Conservation (phyloP, 305 asterid species). For the Withania somnifera region DNA sequence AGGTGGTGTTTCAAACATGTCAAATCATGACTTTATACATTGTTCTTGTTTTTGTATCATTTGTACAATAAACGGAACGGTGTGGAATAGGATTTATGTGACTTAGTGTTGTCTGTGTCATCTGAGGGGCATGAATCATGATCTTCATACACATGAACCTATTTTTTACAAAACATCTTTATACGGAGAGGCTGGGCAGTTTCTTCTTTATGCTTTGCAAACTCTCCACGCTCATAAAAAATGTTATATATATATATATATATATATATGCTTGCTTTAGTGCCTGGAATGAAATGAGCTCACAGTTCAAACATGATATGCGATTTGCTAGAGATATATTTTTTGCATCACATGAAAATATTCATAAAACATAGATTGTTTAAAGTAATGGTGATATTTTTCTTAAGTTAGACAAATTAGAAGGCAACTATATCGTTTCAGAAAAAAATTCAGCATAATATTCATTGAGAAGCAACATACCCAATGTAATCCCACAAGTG, state of each 20-base stretch:
- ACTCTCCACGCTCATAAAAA: background rate
- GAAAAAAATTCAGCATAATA: background rate
- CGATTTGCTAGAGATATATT: background rate
- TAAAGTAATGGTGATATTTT: background rate
- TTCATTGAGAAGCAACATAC: background rate
- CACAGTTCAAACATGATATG: background rate
- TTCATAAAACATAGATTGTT: background rate
- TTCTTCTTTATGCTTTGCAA: background rate
- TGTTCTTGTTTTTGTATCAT: background rate
- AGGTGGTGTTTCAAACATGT: slow-evolving; percentile 34
- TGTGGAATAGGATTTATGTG: background rate
- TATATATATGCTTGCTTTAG: background rate
- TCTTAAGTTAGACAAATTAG: background rate
- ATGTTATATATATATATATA: background rate
- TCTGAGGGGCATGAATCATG: background rate
- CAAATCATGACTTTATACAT: background rate
- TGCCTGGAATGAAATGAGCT: background rate
- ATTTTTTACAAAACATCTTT: background rate
- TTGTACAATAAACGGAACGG: background rate
- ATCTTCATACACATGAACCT: background rate
- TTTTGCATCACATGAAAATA: background rate
- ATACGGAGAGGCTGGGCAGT: background rate
- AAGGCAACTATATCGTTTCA: background rate
- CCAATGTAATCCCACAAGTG: too few species aligned
- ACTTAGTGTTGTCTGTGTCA: background rate